Evolutionary conservation across 306 rosid species (phyloP), one percentile per base, ranked within the genome.

Genomic region (Quercus glauca): DNA sequence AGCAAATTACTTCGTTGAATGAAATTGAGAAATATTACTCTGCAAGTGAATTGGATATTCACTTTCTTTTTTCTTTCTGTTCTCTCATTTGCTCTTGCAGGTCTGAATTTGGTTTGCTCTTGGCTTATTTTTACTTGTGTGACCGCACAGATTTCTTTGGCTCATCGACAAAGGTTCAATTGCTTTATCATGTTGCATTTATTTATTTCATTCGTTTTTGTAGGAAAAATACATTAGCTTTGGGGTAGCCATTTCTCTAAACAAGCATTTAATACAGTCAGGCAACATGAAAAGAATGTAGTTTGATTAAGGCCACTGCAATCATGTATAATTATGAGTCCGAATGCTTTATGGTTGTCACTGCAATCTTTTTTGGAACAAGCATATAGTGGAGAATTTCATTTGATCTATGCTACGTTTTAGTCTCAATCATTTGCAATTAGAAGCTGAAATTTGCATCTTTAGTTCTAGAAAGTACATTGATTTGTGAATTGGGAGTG

Each of bases 121-220:
- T 95, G 84, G 87, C 86, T 21, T 95, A 95, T 78, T 90, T 80
- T 83, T 95, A 89, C 86, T 71, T 87, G 59, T 95, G 99, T 29
- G 99, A 95, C 80, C 97, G 99, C 4, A 95, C 99, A 0, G 89
- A 90, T 89, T 87, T 93, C 89, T 91, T 93, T 82, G 87, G 78
- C 76, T 81, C 97, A 3, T 86, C 96, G 8, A 88, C 82, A 35
- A 95, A 95, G 98, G 99, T 88, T 61, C 33, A 20, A 4, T 80
- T 86, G 20, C 60, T 81, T 71, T 52, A 55, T 74, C 23, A 14
- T 71, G 60, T 63, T 78, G 52, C 31, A 73, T 55, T 63, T 79
- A 29, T 77, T 25, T 55, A 19, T 69, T 75, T 69, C 52, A 25
- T 37, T 64, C 60, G 15, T 52, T 69, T 14, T 73, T 71, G 52